These are phyloP conservation scores for Suillus bovinus DNA, from an alignment of 768 basidiomycete species.

Conservation along the genomic window DNA sequence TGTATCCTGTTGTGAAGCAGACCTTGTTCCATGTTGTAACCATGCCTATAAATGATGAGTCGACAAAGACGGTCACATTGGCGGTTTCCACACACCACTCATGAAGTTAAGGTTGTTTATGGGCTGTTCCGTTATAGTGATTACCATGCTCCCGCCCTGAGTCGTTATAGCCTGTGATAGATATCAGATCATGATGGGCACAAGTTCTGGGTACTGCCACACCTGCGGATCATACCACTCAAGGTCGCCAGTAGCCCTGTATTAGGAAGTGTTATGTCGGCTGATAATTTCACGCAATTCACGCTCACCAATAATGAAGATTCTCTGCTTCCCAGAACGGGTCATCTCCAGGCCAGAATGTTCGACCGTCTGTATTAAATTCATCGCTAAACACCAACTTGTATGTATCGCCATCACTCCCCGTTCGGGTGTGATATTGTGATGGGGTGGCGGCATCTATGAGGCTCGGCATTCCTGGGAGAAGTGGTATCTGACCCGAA, in stretches of 20 bases:
- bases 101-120: conserved; percentile 84
- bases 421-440: conserved; percentile 54
- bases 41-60: conserved; percentile 47
- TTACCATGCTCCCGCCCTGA: conserved; percentile 70
- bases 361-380: conserved; percentile 72
- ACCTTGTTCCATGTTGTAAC: conserved; percentile 91
- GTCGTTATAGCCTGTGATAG: conserved; percentile 64
- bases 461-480: conserved; percentile 64
- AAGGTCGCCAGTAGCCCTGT: conserved; percentile 65
- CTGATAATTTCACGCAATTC: background rate
- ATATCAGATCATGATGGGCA: conserved; percentile 3
- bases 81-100: conserved; percentile 52
- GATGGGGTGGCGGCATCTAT: conserved; percentile 80
- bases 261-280: conserved; percentile 6
- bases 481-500: conserved; percentile 82
- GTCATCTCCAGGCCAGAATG: conserved; percentile 81
- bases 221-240: conserved; percentile 86
- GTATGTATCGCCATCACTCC: conserved; percentile 76
- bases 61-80: background rate
- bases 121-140: conserved; percentile 70
- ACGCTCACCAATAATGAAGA: conserved; percentile 73
- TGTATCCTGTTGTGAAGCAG: conserved; percentile 91
- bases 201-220: conserved; percentile 20
- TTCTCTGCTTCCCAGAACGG: conserved; percentile 86
- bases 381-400: conserved; percentile 88